phyloP scores from a whole-genome alignment of 345 rosid species.

The Eucalyptus melliodora region DNA sequence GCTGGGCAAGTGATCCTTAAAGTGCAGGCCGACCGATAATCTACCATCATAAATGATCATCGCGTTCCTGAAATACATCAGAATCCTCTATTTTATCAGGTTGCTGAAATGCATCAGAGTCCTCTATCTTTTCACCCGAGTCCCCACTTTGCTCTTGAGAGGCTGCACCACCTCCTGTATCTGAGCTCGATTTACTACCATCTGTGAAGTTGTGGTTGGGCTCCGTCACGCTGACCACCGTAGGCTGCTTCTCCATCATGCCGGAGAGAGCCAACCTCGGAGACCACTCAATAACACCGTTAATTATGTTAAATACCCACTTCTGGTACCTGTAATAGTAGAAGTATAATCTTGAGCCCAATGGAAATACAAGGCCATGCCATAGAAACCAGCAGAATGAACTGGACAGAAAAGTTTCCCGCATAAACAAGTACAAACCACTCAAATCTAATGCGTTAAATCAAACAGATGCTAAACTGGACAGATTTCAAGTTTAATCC shows the following conservation, averaged over 20 bases:
- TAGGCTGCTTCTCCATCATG: slow-evolving; percentile 90
- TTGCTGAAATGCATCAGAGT: background rate
- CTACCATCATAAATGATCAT: background rate
- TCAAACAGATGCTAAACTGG: no score
- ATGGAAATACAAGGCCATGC: background rate
- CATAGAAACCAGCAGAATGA: background rate
- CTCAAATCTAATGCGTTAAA: no score
- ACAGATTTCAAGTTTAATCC: no score
- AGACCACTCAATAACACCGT: slow-evolving; percentile 95
- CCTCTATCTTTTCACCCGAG: background rate
- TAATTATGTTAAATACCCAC: slow-evolving; percentile 89
- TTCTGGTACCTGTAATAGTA: slow-evolving; percentile 73
- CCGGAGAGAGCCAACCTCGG: slow-evolving; percentile 94
- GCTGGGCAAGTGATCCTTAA: background rate
- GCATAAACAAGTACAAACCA: background rate
- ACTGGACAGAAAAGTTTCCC: background rate
- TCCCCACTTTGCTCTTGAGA: background rate
- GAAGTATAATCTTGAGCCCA: background rate
- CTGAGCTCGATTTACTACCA: slow-evolving; percentile 15
- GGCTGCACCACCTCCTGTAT: slow-evolving; percentile 16
- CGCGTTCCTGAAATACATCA: background rate
- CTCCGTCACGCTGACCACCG: slow-evolving; percentile 46
- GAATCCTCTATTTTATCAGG: background rate
- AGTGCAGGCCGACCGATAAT: background rate
- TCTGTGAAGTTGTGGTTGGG: slow-evolving; percentile 28